These are phyloP conservation scores for Syncephalastrum racemosum DNA, from an alignment of 371 early-diverging fungal species.

Conservation along the genomic window DNA sequence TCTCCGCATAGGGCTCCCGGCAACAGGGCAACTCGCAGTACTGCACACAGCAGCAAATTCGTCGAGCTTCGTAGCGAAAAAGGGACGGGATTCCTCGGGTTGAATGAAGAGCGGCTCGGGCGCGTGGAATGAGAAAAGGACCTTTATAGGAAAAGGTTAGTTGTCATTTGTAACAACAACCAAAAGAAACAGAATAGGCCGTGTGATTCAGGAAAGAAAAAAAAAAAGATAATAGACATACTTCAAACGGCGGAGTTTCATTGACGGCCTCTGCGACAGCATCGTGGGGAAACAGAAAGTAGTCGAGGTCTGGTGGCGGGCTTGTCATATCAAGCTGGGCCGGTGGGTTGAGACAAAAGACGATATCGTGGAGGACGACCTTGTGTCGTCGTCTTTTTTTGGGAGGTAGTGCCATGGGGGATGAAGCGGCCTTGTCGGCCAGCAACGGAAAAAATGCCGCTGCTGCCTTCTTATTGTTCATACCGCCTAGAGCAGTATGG, in stretches of 20 bases:
- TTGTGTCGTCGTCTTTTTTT: constrained; percentile 41
- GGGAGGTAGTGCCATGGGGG: constrained; percentile 24
- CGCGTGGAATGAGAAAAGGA: constrained; percentile 15
- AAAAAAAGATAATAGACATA: constrained; percentile 13
- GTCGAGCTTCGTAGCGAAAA: constrained; percentile 22
- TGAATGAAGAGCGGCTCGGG: constrained; percentile 6
- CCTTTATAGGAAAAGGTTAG: constrained; percentile 27
- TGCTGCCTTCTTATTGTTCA: background rate
- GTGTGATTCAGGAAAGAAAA: background rate
- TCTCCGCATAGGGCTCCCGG: constrained; percentile 4
- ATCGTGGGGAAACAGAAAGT: constrained; percentile 47
- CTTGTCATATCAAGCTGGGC: background rate
- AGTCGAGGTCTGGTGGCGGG: constrained; percentile 17
- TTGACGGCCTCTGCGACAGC: constrained; percentile 43
- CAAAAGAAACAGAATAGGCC: constrained; percentile 9
- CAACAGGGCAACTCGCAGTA: background rate
- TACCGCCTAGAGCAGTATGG: too few species aligned
- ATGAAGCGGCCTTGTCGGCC: too few species aligned
- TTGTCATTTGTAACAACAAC: constrained; percentile 23
- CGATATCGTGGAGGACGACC: constrained; percentile 29
- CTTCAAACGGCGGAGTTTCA: constrained; percentile 39
- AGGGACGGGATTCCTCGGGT: constrained; percentile 6
- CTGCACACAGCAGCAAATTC: constrained; percentile 39
- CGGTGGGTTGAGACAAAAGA: constrained; percentile 23
- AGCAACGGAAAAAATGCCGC: background rate